A percentile compares a stretch with the other conserved stretches of the same genome.
Conservation (phyloP, 129 eudicot genomes). For the Pseudognaphalium luteoalbum region DNA sequence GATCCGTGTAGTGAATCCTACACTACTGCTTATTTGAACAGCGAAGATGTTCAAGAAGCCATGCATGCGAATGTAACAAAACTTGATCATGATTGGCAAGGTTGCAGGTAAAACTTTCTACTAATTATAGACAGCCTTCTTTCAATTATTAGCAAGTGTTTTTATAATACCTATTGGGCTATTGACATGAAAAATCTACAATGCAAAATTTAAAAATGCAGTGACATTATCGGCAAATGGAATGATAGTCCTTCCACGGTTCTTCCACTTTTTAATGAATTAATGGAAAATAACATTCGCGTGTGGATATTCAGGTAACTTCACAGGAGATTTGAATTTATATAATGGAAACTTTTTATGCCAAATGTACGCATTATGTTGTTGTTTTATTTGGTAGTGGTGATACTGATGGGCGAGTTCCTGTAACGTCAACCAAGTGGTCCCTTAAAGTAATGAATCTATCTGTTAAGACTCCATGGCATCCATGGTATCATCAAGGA, state of each 20-base stretch:
- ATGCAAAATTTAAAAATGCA: constrained; percentile 30
- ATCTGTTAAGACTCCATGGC: constrained; percentile 57
- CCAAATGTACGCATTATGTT: background rate
- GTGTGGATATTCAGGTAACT: constrained; percentile 82
- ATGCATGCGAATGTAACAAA: constrained; percentile 83
- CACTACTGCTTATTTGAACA: constrained; percentile 60
- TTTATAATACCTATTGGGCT: background rate
- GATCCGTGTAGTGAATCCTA: constrained; percentile 68
- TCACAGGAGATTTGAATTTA: background rate
- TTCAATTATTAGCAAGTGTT: background rate
- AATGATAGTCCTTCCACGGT: constrained; percentile 71
- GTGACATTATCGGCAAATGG: constrained; percentile 50
- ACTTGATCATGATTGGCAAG: constrained; percentile 58
- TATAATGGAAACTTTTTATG: background rate
- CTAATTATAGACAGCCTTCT: background rate
- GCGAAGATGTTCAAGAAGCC: constrained; percentile 80
- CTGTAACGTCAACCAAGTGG: constrained; percentile 74
- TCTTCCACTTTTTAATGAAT: constrained; percentile 65
- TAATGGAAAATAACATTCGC: constrained; percentile 62
- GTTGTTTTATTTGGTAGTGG: constrained; percentile 50
- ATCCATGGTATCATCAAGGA: constrained; percentile 66
- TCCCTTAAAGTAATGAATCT: constrained; percentile 57
- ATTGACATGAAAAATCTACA: background rate
- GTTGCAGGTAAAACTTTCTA: constrained; percentile 57
- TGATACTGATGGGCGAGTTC: constrained; percentile 76